A percentile compares a stretch with the other conserved stretches of the same genome.
Evolutionary conservation across 257 asterid genomes (phyloP).

Genomic region (Prunella vulgaris): DNA sequence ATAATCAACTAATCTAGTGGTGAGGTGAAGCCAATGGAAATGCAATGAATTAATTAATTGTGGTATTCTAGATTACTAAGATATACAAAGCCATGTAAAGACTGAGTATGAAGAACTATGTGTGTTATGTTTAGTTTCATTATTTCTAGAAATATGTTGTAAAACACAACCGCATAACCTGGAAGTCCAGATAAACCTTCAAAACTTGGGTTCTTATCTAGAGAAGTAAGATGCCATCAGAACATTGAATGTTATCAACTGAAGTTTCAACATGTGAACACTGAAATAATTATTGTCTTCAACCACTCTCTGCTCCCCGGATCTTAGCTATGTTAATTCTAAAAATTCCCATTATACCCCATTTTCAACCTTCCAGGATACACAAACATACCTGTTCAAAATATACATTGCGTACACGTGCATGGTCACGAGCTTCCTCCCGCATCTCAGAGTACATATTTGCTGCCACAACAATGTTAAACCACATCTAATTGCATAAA

Average conservation of each 20-base stretch:
- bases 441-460: conserved; percentile 90
- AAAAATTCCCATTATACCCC: neutral
- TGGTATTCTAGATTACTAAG: neutral
- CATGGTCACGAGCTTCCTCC: conserved; percentile 99
- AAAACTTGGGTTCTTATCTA: neutral
- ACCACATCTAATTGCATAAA: conserved; percentile 37
- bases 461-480: conserved; percentile 77
- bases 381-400: conserved; percentile 80
- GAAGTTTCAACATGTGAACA: neutral
- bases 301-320: neutral
- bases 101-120: neutral
- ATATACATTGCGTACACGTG: conserved; percentile 87
- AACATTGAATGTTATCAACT: neutral
- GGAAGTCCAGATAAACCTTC: neutral
- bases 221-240: neutral
- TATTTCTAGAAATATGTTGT: neutral
- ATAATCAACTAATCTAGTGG: neutral
- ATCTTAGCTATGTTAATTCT: neutral
- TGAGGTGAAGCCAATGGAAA: neutral
- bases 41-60: neutral
- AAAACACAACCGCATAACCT: neutral
- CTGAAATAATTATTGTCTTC: neutral
- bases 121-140: neutral
- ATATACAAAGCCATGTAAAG: neutral
- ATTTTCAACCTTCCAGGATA: conserved; percentile 13